A percentile compares a stretch with the other conserved stretches of the same genome.
Conservation (phyloP, 208 protist species). For the Crithidia bombi region DNA sequence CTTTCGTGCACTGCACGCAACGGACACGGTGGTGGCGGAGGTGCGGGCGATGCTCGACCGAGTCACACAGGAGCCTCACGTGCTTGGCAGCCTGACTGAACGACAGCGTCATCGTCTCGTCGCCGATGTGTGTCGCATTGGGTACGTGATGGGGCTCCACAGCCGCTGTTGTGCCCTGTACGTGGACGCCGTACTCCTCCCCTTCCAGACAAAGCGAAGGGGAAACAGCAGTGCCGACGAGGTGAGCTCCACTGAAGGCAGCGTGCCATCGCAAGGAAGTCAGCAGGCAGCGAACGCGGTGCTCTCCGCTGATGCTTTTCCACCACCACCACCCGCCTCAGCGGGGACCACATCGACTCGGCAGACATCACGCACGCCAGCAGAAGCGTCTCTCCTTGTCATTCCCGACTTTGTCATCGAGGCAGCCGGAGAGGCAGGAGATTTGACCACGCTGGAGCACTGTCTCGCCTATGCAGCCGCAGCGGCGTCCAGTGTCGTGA, state of each 20-base stretch:
- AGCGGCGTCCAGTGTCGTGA: not conserved
- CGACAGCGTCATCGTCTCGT: constrained; percentile 27
- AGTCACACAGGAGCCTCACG: constrained; percentile 23
- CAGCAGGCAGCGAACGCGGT: too few species aligned
- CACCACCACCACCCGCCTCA: too few species aligned
- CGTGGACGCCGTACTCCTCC: constrained; percentile 21
- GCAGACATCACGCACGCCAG: not conserved
- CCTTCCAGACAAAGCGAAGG: not conserved
- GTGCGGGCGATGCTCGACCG: constrained; percentile 19
- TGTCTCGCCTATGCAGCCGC: constrained; percentile 12
- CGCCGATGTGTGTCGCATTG: constrained; percentile 28
- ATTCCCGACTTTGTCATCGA: constrained; percentile 36
- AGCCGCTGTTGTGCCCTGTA: constrained; percentile 32
- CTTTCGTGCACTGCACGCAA: not conserved
- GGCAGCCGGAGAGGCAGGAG: constrained; percentile 29
- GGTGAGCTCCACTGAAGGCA: not conserved
- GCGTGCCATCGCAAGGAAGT: not conserved
- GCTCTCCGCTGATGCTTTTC: not conserved
- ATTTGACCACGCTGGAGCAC: constrained; percentile 24
- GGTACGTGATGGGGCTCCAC: constrained; percentile 30
- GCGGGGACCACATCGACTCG: too few species aligned
- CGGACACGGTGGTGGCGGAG: not conserved
- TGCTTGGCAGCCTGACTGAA: constrained; percentile 13
- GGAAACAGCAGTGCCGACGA: not conserved
- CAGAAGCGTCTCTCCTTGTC: not conserved